Base-by-base conservation (phyloP, 371 early-diverging fungal genomes). In the Blakeslea trispora region DNA sequence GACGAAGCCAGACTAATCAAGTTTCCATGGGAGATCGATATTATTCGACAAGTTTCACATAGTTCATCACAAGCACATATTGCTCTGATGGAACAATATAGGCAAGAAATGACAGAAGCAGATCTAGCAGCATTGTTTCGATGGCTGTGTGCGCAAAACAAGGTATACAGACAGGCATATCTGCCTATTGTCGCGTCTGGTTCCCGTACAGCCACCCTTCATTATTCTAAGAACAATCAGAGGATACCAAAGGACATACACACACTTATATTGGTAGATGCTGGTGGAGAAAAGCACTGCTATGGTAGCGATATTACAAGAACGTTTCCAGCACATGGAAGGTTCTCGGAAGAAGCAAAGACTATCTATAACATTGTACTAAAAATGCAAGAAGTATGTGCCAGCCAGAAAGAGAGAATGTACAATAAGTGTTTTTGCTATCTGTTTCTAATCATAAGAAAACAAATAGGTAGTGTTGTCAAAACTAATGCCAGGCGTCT, bases 241-340 rank as follows among this genome's bases (percentile, higher is more conserved):
- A 61, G 53, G 37, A 64, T 79, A 19, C 63, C 55, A 2, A 50
- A 68, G 50, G 50, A 35, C 10, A 50, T 55, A 0, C 61, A 79
- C 59, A 47, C 69, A 45, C 60, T 95, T 48, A 81, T 94, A 11
- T 67, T 95, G 17, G 90, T 94, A 13, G 97, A 95, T 69, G 94
- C 94, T 32, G 97, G 92, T 17, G 91, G 89, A 55, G 92, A 94
- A 59, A 76, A 65, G 45, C 63, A 76, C n/a, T 85, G 86, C 72
- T 95, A 96, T 66, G 92, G 91, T 32, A 82, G 87, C 28, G 95
- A 96, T 57, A 88, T 96, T 58, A 96, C 95, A 3, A 83, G 95
- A 17, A 89, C 89, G 5, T 97, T 84, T 75, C 97, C 97, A 5
- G 83, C 88, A 21, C 82, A 86, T 24, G 89, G 91, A 15, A 75